Evolutionary conservation across 2,329 filamentous ascomycete genomes (phyloP).

Genomic region (Xylariaceae sp.): DNA sequence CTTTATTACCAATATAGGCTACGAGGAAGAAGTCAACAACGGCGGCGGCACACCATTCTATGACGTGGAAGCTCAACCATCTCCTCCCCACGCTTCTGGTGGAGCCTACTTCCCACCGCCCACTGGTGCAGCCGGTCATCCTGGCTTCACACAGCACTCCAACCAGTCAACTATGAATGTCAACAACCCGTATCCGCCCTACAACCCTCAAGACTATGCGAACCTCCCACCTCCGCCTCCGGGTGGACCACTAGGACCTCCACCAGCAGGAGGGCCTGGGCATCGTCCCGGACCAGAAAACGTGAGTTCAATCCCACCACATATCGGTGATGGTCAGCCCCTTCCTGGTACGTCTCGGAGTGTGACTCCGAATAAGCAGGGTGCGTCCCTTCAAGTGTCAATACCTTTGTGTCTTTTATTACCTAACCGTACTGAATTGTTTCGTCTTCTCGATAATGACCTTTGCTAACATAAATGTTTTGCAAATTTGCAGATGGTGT

Average conservation of each 20-base stretch:
- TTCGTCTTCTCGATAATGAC: not conserved
- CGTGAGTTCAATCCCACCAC: slow-evolving; percentile 31
- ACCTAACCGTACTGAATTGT: no score
- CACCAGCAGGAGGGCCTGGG: slow-evolving; percentile 19
- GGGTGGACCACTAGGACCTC: slow-evolving; percentile 21
- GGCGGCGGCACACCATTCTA: slow-evolving; percentile 26
- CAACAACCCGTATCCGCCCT: slow-evolving; percentile 26
- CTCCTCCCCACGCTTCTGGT: slow-evolving; percentile 29
- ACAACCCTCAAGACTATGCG: slow-evolving; percentile 28
- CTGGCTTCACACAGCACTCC: slow-evolving; percentile 27
- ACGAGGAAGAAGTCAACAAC: slow-evolving; percentile 27
- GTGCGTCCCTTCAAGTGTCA: slow-evolving; percentile 33
- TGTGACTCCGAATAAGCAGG: slow-evolving; percentile 28
- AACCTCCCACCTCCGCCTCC: slow-evolving; percentile 25
- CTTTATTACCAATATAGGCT: slow-evolving; percentile 24
- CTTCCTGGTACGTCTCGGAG: slow-evolving; percentile 25
- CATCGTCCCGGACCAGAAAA: slow-evolving; percentile 30
- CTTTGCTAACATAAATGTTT: no score
- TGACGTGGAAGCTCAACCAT: slow-evolving; percentile 19
- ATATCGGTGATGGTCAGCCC: slow-evolving; percentile 24
- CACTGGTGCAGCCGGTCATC: slow-evolving; percentile 17
- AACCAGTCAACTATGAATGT: slow-evolving; percentile 29
- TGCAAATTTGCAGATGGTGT: slow-evolving; percentile 17
- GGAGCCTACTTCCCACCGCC: slow-evolving; percentile 27
- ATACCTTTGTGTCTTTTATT: slow-evolving; percentile 3